A percentile compares a stretch with the other conserved stretches of the same genome.
These are phyloP conservation scores for Cryptococcus depauperatus DNA, from an alignment of 1,284 basidiomycete genomes.

Conservation along the genomic window DNA sequence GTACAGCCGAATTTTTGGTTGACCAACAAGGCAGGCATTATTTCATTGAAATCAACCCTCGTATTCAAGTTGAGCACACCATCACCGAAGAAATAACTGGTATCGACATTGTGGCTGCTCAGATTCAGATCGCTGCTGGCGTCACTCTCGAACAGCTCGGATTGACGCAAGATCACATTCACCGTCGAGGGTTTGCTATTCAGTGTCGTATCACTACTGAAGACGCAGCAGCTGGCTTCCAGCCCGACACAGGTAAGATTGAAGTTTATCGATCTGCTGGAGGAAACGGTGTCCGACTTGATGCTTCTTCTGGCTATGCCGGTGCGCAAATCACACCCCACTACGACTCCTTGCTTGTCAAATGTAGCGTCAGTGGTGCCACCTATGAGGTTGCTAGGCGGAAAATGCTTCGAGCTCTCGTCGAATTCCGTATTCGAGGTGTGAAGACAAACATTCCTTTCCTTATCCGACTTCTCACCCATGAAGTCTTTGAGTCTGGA, in stretches of 20 bases:
- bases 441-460: constrained; percentile 99
- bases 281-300: constrained; percentile 96
- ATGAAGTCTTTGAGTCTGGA: constrained; percentile 90
- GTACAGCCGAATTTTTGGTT: constrained; percentile 94
- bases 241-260: constrained; percentile 98
- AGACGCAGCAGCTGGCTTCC: constrained; percentile 82
- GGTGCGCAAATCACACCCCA: constrained; percentile 99
- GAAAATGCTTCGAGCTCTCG: constrained; percentile 97
- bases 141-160: constrained; percentile 93
- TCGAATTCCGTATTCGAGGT: constrained; percentile 98
- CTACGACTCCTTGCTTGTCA: constrained; percentile 96
- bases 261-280: constrained; percentile 98
- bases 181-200: constrained; percentile 93
- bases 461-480: constrained; percentile 95
- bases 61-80: constrained; percentile 98
- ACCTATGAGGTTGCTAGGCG: constrained; percentile 97
- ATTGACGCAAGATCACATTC: constrained; percentile 92
- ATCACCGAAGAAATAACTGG: constrained; percentile 98
- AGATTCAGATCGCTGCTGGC: constrained; percentile 97
- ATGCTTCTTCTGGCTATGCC: constrained; percentile 95
- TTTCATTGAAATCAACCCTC: constrained; percentile 98
- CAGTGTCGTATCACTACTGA: constrained; percentile 99
- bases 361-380: constrained; percentile 90
- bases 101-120: constrained; percentile 95
- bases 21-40: constrained; percentile 93